Evolutionary conservation across 2,329 filamentous ascomycete species (phyloP).

Genomic region (Fusarium concolor): DNA sequence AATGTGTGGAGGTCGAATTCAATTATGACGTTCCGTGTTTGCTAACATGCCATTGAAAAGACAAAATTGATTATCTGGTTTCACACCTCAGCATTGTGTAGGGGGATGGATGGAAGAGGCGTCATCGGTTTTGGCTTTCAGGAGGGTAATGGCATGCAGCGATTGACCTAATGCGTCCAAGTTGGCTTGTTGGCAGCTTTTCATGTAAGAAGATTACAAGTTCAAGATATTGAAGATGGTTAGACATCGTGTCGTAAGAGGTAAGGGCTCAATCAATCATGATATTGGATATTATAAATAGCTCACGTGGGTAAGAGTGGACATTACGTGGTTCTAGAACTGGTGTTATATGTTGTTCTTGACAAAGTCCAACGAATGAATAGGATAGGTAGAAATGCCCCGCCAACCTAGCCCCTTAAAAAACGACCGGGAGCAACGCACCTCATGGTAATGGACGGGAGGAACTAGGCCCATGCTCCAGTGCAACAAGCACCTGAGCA

Average conservation of each 20-base stretch:
- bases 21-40: background rate
- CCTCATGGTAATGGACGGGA: conserved; percentile 2
- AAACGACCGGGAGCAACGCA: background rate
- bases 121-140: conserved; percentile 8
- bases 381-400: conserved; percentile 16
- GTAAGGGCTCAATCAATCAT: background rate
- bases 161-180: background rate
- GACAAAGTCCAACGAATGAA: conserved; percentile 10
- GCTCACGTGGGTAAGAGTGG: conserved; percentile 20
- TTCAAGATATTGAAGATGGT: background rate
- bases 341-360: conserved; percentile 3
- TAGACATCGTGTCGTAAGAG: background rate
- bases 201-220: background rate
- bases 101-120: conserved; percentile 10
- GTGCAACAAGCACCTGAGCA: background rate
- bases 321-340: conserved; percentile 22
- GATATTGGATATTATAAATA: background rate
- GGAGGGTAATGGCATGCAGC: background rate
- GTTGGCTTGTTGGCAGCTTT: background rate
- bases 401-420: conserved; percentile 32
- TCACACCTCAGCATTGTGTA: background rate
- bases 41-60: conserved; percentile 1
- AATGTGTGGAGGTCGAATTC: background rate
- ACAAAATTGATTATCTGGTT: background rate
- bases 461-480: conserved; percentile 18